Percentiles rank a stretch among this genome's conserved stretches.
Conservation (phyloP, 768 basidiomycete genomes). For the Paxillus rubicundulus region DNA sequence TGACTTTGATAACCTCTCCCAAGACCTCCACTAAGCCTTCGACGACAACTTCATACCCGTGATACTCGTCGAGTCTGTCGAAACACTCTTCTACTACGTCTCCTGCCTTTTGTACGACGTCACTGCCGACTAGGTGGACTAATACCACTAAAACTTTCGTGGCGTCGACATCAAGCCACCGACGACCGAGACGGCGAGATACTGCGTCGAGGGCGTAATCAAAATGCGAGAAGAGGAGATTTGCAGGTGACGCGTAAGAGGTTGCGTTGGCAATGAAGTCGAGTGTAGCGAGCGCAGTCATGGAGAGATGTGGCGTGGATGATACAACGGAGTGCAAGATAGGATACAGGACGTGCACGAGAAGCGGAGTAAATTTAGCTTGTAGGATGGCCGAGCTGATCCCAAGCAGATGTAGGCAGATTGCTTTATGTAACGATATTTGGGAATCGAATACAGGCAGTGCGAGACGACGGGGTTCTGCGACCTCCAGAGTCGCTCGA, state of each 20-base stretch:
- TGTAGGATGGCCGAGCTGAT: slow-evolving; percentile 70
- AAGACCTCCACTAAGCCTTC: slow-evolving; percentile 88
- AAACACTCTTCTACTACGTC: slow-evolving; percentile 98
- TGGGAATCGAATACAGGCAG: slow-evolving; percentile 40
- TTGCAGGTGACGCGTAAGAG: slow-evolving; percentile 86
- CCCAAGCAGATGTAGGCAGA: slow-evolving; percentile 75
- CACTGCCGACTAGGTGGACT: slow-evolving; percentile 81
- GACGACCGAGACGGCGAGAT: slow-evolving; percentile 74
- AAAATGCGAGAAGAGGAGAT: slow-evolving; percentile 89
- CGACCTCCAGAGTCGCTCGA: slow-evolving; percentile 54
- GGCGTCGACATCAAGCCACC: slow-evolving; percentile 84
- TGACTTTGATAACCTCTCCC: slow-evolving; percentile 76
- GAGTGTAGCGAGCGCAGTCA: slow-evolving; percentile 75
- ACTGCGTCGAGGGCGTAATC: slow-evolving; percentile 94
- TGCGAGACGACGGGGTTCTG: slow-evolving; percentile 30
- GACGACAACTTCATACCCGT: slow-evolving; percentile 85
- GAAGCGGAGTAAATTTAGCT: slow-evolving; percentile 64
- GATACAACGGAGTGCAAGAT: slow-evolving; percentile 85
- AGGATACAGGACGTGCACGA: slow-evolving; percentile 82
- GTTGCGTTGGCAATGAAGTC: slow-evolving; percentile 66
- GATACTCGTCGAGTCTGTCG: slow-evolving; percentile 92
- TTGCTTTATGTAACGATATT: slow-evolving; percentile 61
- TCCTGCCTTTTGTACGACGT: slow-evolving; percentile 84
- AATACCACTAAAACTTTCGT: slow-evolving; percentile 85
- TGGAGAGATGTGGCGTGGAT: slow-evolving; percentile 58